Evolutionary conservation across 2,329 filamentous ascomycete species (phyloP).

Genomic region (Clonostachys solani): DNA sequence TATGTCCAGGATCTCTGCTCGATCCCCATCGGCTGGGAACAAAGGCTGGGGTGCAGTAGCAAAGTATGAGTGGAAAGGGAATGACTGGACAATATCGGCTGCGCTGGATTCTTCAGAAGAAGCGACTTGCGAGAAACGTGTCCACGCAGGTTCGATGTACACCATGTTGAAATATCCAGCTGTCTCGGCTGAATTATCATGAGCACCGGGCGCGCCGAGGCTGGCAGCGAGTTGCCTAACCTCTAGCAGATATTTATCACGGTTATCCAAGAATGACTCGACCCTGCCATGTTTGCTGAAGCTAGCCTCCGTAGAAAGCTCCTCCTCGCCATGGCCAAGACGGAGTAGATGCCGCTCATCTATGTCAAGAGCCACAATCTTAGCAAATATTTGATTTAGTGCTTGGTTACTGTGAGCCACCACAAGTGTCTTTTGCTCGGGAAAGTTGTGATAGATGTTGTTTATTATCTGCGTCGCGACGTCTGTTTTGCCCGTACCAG

Average conservation of each 20-base stretch:
- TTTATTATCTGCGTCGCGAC: constrained; percentile 98
- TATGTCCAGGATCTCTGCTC: constrained; percentile 68
- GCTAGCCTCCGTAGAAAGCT: constrained; percentile 77
- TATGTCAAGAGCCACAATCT: constrained; percentile 94
- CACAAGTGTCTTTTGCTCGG: constrained; percentile 83
- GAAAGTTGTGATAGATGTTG: constrained; percentile 98
- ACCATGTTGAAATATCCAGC: constrained; percentile 95
- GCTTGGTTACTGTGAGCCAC: constrained; percentile 98
- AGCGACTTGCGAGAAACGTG: constrained; percentile 64
- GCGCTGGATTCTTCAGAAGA: constrained; percentile 50
- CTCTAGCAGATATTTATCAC: constrained; percentile 72
- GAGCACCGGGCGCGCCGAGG: constrained; percentile 85
- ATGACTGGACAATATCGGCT: constrained; percentile 64
- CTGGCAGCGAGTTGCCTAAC: constrained; percentile 83
- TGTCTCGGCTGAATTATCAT: constrained; percentile 93
- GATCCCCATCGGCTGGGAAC: constrained; percentile 63
- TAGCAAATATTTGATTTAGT: constrained; percentile 94
- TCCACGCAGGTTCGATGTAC: constrained; percentile 86
- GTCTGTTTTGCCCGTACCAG: constrained; percentile 98
- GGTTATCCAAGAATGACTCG: constrained; percentile 90
- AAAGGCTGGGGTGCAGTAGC: constrained; percentile 81
- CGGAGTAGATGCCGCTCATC: constrained; percentile 91
- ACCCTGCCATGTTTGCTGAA: constrained; percentile 95
- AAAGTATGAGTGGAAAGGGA: constrained; percentile 89
- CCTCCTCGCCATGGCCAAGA: constrained; percentile 92